These are phyloP conservation scores for Maudiozyma humilis DNA, from an alignment of 1,139 yeast genomes.

Conservation along the genomic window DNA sequence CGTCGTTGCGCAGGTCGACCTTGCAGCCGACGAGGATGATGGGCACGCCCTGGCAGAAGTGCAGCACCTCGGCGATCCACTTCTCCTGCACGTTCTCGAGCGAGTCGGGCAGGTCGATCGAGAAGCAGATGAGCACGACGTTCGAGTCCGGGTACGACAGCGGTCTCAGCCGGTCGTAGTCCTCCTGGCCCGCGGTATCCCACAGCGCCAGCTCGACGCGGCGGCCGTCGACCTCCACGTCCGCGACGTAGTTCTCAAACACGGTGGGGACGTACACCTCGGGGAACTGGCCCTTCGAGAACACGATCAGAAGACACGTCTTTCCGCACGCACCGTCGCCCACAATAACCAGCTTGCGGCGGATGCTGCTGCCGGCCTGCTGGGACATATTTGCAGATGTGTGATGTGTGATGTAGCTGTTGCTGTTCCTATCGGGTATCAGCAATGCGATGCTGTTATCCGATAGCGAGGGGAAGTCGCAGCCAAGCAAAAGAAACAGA, in stretches of 20 bases:
- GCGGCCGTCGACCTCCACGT: constrained; percentile 88
- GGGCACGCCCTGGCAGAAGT: constrained; percentile 91
- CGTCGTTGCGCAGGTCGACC: constrained; percentile 79
- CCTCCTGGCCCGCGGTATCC: constrained; percentile 60
- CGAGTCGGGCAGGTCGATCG: constrained; percentile 85
- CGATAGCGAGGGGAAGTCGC: too few species aligned
- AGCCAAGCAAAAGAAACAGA: too few species aligned
- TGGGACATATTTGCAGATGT: constrained; percentile 10
- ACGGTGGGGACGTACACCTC: constrained; percentile 92
- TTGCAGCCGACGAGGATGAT: constrained; percentile 89
- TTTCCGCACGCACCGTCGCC: constrained; percentile 56
- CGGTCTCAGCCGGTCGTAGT: constrained; percentile 83
- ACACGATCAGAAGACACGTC: constrained; percentile 72
- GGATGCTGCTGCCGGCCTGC: constrained; percentile 13
- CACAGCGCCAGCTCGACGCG: constrained; percentile 87
- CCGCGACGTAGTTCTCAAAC: constrained; percentile 88
- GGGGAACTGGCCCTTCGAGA: constrained; percentile 91
- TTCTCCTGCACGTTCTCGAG: constrained; percentile 86
- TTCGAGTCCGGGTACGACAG: constrained; percentile 87
- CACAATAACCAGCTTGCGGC: constrained; percentile 16
- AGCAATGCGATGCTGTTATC: too few species aligned
- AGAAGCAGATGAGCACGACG: constrained; percentile 83
- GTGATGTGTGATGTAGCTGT: neutral
- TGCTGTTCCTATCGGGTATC: too few species aligned
- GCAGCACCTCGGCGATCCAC: constrained; percentile 89